Percentiles rank a stretch among this genome's conserved stretches.
Conservation (phyloP, 129 eudicot genomes). For the Saussurea involucrata region DNA sequence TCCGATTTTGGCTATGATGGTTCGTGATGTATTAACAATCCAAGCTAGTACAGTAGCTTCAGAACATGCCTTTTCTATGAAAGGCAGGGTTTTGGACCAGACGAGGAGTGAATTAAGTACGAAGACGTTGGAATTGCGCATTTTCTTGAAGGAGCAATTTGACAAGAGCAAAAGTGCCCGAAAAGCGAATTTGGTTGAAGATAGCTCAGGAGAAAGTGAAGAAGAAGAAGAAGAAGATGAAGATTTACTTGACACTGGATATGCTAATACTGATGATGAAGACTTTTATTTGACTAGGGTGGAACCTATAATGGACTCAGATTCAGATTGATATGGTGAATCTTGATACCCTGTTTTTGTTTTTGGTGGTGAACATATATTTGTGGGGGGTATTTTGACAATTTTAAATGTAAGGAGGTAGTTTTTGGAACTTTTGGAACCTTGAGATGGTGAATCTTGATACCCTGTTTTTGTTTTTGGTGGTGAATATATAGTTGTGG, state of each 20-base stretch:
- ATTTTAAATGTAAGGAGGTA: no score
- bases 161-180: neutral
- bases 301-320: no score
- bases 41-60: neutral
- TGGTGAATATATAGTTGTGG: no score
- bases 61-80: conserved; percentile 11
- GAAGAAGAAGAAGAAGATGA: neutral
- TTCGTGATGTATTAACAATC: conserved; percentile 2
- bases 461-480: no score
- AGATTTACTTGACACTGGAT: neutral
- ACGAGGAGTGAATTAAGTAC: neutral
- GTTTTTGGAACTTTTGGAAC: no score
- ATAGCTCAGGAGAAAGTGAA: neutral
- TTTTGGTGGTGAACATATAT: neutral
- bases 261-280: neutral
- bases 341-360: neutral
- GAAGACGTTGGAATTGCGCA: neutral
- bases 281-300: no score
- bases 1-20: conserved; percentile 16
- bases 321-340: neutral
- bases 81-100: conserved; percentile 13
- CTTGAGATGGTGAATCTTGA: no score
- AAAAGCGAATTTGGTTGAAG: neutral
- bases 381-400: neutral
- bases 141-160: conserved; percentile 25